Conservation (phyloP, 75 land plant genomes). For the Azolla pinnata region DNA sequence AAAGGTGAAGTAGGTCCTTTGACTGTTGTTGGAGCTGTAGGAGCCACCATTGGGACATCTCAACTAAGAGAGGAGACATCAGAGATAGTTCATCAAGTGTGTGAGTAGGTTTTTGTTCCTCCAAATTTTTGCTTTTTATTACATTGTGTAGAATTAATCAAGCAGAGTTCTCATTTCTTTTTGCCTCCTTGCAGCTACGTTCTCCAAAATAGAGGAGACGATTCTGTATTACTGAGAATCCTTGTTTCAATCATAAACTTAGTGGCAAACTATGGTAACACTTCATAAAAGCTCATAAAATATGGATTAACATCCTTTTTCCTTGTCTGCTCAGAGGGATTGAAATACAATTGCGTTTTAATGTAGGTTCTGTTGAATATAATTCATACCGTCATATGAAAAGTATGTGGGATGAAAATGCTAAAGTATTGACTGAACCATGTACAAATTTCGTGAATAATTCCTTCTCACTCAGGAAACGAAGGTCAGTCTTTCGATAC, state of each 20-base stretch:
- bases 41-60: constrained; percentile 59
- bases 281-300: no score
- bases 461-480: background rate
- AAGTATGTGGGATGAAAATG: constrained; percentile 8
- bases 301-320: background rate
- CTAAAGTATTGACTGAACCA: constrained; percentile 4
- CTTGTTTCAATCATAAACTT: constrained; percentile 75
- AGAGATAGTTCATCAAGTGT: constrained; percentile 49
- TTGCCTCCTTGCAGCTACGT: constrained; percentile 44
- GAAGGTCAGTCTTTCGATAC: constrained; percentile 2
- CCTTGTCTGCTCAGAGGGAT: background rate
- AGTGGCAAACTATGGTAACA: constrained; percentile 74
- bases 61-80: constrained; percentile 73
- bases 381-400: constrained; percentile 3
- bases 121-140: background rate
- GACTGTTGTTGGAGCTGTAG: constrained; percentile 65
- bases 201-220: constrained; percentile 73
- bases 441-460: constrained; percentile 6
- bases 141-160: background rate
- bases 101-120: constrained; percentile 38
- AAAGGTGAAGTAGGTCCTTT: constrained; percentile 22
- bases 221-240: constrained; percentile 69
- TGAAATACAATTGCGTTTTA: background rate
- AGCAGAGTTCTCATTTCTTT: background rate
- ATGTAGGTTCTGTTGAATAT: constrained; percentile 5